Evolutionary conservation across 192 early-diverging fungal genomes (phyloP), one percentile per base, ranked within the genome.

Genomic region (Backusella luteola): DNA sequence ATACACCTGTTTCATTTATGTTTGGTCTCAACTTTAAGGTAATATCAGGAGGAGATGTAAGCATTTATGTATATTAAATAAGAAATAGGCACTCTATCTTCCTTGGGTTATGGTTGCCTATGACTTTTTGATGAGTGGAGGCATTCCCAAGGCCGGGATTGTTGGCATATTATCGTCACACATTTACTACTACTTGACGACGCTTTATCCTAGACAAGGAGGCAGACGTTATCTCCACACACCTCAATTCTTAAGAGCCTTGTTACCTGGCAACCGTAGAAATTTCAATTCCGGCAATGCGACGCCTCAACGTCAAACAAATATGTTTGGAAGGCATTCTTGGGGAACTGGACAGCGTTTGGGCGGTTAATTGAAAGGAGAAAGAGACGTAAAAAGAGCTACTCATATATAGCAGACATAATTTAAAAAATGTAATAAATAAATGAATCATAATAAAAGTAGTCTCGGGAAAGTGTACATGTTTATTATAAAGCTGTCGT

Each of bases 11-110:
- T 5, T 84, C 77, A 7, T 94, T 96, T 79, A 83, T 93, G 75
- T 90, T 95, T 79, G 95, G 93, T 6, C 71, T 95, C 42, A 83
- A 78, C 63, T 94, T 96, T 74, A 87, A 89, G 84, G 90, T 88
- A 74, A 67, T 19, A 35, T 29, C 2, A 34, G 26, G 23, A 67
- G 15, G 9, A 67, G 66, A 67, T 32, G 32, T 32, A 11, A 14
- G 26, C 38, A 12, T 39, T 39, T 39, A 17, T 1, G 34, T 4
- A 14, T 29, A 34, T 29, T 67, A 35, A 35, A 29, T 67, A 17
- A 67, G 38, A 8, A 67, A 32, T 73, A 90, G 79, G 92, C 91
- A 0, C 71, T 87, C 44, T 96, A 93, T 81, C 85, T 97, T 73
- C 96, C 96, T 9, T 93, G 88, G 84, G 95, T 86, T 14, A 76